These are phyloP conservation scores for Hyaloperonospora brassicae DNA, from an alignment of 352 stramenopile genomes.

Conservation along the genomic window DNA sequence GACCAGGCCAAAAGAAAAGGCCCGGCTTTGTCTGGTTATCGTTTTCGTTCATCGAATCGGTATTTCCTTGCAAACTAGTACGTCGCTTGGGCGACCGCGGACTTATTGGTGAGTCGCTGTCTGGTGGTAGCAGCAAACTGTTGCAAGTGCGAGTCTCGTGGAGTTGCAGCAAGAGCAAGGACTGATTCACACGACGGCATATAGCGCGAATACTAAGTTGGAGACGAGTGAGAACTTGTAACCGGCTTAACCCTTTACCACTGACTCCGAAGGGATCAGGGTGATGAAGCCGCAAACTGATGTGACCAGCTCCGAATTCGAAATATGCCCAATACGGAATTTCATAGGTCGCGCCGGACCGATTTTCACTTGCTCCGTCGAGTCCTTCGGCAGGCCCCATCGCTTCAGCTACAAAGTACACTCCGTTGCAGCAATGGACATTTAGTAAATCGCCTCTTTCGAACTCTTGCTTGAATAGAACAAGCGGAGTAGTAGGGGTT, in stretches of 20 bases:
- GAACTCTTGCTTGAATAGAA: conserved; percentile 62
- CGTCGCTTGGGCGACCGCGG: conserved; percentile 34
- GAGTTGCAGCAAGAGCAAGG: conserved; percentile 70
- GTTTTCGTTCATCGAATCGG: conserved; percentile 15
- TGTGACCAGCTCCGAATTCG: conserved; percentile 39
- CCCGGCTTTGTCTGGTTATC: conserved; percentile 17
- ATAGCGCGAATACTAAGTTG: conserved; percentile 60
- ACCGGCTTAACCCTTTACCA: conserved; percentile 33
- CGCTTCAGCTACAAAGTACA: conserved; percentile 67
- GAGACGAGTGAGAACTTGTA: conserved; percentile 60
- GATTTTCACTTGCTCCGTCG: not conserved
- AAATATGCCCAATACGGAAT: conserved; percentile 83
- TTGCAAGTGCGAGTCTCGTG: conserved; percentile 79
- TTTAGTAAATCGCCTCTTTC: conserved; percentile 31
- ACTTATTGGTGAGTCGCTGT: conserved; percentile 28
- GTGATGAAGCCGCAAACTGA: conserved; percentile 59
- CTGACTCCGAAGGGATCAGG: conserved; percentile 23
- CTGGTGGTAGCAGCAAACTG: conserved; percentile 50
- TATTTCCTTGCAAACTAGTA: conserved; percentile 21
- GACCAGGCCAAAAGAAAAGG: conserved; percentile 77
- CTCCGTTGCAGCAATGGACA: conserved; percentile 44
- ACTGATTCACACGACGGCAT: conserved; percentile 81
- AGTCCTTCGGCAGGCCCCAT: conserved; percentile 1
- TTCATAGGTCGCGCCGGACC: conserved; percentile 16
- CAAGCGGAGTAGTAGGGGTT: conserved; percentile 39